Conservation (phyloP, 2,329 filamentous ascomycete genomes). For the Arthrobotrys sphaeroides region DNA sequence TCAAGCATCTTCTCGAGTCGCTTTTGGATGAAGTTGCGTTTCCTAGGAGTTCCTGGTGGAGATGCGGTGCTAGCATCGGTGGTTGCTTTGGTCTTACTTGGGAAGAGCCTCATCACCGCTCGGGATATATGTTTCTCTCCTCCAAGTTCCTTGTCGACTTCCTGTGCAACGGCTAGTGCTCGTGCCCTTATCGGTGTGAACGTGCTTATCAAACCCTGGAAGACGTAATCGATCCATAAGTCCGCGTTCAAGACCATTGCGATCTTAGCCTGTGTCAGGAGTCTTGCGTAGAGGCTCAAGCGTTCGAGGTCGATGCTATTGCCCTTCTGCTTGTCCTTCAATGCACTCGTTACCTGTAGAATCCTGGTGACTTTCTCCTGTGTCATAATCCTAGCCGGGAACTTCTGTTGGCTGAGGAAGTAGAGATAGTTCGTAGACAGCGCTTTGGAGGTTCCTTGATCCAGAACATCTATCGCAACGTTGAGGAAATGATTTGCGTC, state of each 20-base stretch:
- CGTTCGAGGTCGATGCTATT: slow-evolving; percentile 83
- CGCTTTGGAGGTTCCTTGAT: slow-evolving; percentile 76
- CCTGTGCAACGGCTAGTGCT: slow-evolving; percentile 77
- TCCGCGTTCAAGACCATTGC: slow-evolving; percentile 75
- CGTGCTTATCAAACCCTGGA: slow-evolving; percentile 81
- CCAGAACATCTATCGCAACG: slow-evolving; percentile 78
- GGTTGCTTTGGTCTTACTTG: too few relatives aligned
- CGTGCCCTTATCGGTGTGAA: slow-evolving; percentile 78
- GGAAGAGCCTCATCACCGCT: slow-evolving; percentile 67
- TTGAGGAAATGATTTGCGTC: slow-evolving; percentile 84
- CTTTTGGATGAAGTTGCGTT: slow-evolving; percentile 58
- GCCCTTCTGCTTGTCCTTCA: slow-evolving; percentile 78
- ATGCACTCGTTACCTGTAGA: slow-evolving; percentile 74
- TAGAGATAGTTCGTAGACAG: slow-evolving; percentile 82
- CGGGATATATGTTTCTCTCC: slow-evolving; percentile 74
- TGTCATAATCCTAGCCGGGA: slow-evolving; percentile 78
- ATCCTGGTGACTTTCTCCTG: slow-evolving; percentile 75
- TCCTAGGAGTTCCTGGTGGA: slow-evolving; percentile 59
- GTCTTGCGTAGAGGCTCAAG: slow-evolving; percentile 78
- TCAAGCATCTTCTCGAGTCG: slow-evolving; percentile 74
- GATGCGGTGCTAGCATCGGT: too few relatives aligned
- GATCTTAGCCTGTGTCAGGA: slow-evolving; percentile 75
- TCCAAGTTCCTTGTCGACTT: slow-evolving; percentile 75
- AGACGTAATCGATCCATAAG: slow-evolving; percentile 83
- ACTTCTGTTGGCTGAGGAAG: slow-evolving; percentile 81